These are phyloP conservation scores for Ammopiptanthus mongolicus DNA, from an alignment of 306 rosid species.

Conservation along the genomic window DNA sequence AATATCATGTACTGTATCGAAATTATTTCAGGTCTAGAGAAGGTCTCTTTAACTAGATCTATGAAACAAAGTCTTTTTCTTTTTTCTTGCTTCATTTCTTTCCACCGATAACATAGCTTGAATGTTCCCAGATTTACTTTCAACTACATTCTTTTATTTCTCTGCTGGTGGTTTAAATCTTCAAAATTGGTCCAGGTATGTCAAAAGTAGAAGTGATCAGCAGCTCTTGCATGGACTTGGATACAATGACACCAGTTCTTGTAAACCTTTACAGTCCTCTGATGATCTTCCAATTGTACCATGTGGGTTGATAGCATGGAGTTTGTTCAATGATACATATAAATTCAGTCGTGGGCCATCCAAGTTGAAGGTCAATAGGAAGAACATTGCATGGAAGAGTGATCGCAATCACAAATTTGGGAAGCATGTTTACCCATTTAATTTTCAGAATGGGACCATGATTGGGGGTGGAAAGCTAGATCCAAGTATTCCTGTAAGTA, in stretches of 20 bases:
- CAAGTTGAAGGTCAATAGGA: slow-evolving; percentile 67
- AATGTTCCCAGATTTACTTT: background rate
- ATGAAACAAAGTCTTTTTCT: background rate
- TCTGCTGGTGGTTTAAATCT: slow-evolving; percentile 17
- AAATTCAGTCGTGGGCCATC: slow-evolving; percentile 59
- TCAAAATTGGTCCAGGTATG: slow-evolving; percentile 59
- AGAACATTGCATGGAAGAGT: slow-evolving; percentile 93
- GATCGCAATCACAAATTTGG: slow-evolving; percentile 88
- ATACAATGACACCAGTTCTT: slow-evolving; percentile 59
- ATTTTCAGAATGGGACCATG: slow-evolving; percentile 91
- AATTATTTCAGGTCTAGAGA: background rate
- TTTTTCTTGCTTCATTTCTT: background rate
- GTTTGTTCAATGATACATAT: slow-evolving; percentile 87
- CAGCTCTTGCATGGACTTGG: slow-evolving; percentile 80
- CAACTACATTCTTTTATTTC: slow-evolving; percentile 15
- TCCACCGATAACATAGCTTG: background rate
- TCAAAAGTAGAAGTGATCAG: slow-evolving; percentile 76
- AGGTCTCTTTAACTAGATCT: background rate
- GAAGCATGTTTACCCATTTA: slow-evolving; percentile 80
- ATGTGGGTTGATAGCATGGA: slow-evolving; percentile 96
- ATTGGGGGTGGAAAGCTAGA: slow-evolving; percentile 80
- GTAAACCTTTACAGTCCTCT: slow-evolving; percentile 61
- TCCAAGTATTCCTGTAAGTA: slow-evolving; percentile 75
- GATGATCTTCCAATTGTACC: slow-evolving; percentile 71
- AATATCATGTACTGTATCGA: background rate